Percentiles rank a stretch among this genome's conserved stretches.
phyloP scores from a whole-genome alignment of 2,329 filamentous ascomycete genomes.

The Aspergillus hortae region DNA sequence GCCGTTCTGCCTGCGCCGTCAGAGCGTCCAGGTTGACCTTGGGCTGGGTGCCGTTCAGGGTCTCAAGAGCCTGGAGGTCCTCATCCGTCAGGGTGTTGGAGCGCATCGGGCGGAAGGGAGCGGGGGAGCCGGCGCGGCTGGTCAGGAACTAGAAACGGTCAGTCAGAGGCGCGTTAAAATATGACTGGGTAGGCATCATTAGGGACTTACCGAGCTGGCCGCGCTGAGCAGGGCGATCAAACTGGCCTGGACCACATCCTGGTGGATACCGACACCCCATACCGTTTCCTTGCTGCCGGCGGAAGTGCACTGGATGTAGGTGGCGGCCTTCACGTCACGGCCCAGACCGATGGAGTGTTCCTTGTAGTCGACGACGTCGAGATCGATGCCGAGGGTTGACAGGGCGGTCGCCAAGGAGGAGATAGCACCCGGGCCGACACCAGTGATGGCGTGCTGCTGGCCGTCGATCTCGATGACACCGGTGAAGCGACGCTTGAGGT shows the following conservation, averaged over 20 bases:
- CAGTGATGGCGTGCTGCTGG: conserved; percentile 71
- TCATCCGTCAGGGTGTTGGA: conserved; percentile 49
- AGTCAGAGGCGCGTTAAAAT: neutral
- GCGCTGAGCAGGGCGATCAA: conserved; percentile 82
- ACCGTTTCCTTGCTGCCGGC: conserved; percentile 56
- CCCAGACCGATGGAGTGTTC: conserved; percentile 87
- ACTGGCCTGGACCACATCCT: conserved; percentile 87
- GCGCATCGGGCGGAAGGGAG: conserved; percentile 58
- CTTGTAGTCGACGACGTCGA: conserved; percentile 93
- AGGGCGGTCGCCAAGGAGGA: conserved; percentile 84
- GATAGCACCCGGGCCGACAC: conserved; percentile 84
- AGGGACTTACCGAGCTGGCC: conserved; percentile 70
- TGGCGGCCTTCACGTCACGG: conserved; percentile 83
- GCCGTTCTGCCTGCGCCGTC: conserved; percentile 33
- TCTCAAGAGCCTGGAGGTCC: conserved; percentile 43
- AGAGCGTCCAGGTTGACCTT: conserved; percentile 37
- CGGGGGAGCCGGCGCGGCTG: conserved; percentile 66
- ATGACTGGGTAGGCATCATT: neutral
- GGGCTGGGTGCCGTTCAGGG: conserved; percentile 28
- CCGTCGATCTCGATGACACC: conserved; percentile 82
- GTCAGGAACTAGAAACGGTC: conserved; percentile 61
- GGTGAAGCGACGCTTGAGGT: conserved; percentile 76
- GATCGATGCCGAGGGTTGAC: conserved; percentile 70
- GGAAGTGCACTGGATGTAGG: conserved; percentile 85
- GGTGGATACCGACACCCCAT: conserved; percentile 61